phyloP scores from a whole-genome alignment of 805 yeast genomes.

The Wickerhamiella occidentalis region DNA sequence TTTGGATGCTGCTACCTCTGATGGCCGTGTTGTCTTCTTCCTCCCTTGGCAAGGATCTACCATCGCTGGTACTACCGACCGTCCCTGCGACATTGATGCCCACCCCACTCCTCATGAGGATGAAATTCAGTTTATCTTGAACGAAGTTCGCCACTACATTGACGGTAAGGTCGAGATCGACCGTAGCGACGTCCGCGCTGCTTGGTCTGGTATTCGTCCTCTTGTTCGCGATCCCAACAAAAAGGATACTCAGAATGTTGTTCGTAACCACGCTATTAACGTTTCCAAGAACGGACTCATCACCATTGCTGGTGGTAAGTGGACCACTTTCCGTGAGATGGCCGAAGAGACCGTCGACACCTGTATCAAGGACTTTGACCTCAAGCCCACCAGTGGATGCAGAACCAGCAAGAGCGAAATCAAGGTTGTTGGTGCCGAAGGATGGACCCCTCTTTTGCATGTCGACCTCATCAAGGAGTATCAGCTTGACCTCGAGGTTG shows the following conservation, averaged over 20 bases:
- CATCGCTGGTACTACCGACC: constrained; percentile 92
- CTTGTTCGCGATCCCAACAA: constrained; percentile 62
- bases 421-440: constrained; percentile 68
- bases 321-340: constrained; percentile 98
- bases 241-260: constrained; percentile 71
- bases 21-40: constrained; percentile 94
- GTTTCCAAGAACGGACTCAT: constrained; percentile 62
- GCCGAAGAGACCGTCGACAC: constrained; percentile 84
- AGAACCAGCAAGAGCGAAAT: constrained; percentile 35
- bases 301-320: constrained; percentile 92
- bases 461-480: constrained; percentile 74
- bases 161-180: constrained; percentile 64
- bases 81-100: constrained; percentile 39
- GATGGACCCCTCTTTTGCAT: constrained; percentile 58
- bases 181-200: constrained; percentile 82
- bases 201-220: constrained; percentile 97
- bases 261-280: constrained; percentile 75
- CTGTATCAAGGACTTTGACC: constrained; percentile 40
- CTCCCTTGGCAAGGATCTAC: constrained; percentile 97
- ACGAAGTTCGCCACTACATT: constrained; percentile 79
- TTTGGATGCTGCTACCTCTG: constrained; percentile 82
- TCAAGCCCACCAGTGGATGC: constrained; percentile 34
- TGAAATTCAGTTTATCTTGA: constrained; percentile 76
- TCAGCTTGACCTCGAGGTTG: constrained; percentile 57
- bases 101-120: constrained; percentile 75